Evolutionary conservation across 306 rosid species (phyloP), one percentile per base, ranked within the genome.

Genomic region (Citrullus mucosospermus): DNA sequence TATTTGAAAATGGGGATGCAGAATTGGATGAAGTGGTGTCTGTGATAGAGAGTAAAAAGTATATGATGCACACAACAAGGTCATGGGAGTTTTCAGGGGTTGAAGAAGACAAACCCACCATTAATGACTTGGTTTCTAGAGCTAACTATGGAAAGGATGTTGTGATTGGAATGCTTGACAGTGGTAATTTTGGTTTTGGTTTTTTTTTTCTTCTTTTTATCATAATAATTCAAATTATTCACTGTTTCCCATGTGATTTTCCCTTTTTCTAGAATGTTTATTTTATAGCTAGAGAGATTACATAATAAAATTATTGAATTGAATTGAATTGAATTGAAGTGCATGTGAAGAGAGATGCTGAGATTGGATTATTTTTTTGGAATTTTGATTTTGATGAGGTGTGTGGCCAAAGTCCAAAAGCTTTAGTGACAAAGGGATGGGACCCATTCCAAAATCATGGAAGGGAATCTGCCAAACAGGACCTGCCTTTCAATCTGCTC

Each of bases 381-480:
- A 41, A 6, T 1, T 43, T 43, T 43, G 46, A 43, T 43, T 25
- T 43, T 1, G 14, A 69, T 71, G 56, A 90, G 96, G 93, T 61
- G 88, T 90, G 80, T 90, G 92, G 93, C 96, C 91, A 68, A 89
- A 88, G 5, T 87, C 96, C 57, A 77, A 80, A 85, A 90, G 96
- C 84, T 90, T 90, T 79, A 85, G 86, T 41, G 96, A 90, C 76
- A 80, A 86, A 85, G 96, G 92, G 25, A 87, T 90, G 88, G 87
- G 82, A 9, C 88, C 91, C 13, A 38, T 88, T 78, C 96, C 92
- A 61, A 80, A 85, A 68, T 87, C 87, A 85, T 90, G 96, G 96
- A 90, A 82, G 57, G 96, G 93, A 82, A 83, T 83, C 78, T 90
- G 96, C 70, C 80, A 88, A 84, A 85, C 82, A 30, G 96, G 96